phyloP scores from a whole-genome alignment of 1,139 yeast genomes.

The Scheffersomyces titani region DNA sequence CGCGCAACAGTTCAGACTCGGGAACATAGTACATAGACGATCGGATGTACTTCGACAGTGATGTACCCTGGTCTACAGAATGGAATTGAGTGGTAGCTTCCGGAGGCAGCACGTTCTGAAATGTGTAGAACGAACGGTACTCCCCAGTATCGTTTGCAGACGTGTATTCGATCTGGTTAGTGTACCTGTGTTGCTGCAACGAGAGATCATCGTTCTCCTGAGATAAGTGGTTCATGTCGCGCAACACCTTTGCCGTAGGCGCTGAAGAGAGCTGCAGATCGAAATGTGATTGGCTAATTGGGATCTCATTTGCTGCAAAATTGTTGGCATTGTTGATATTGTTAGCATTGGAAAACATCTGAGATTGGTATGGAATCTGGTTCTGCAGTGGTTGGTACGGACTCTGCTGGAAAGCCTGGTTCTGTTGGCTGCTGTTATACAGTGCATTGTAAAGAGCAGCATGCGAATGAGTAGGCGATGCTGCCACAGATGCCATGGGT shows the following conservation, averaged over 20 bases:
- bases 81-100: conserved; percentile 71
- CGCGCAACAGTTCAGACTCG: conserved; percentile 66
- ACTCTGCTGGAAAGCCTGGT: background rate
- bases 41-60: conserved; percentile 79
- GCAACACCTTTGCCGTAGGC: background rate
- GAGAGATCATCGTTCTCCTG: conserved; percentile 30
- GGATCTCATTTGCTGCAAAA: background rate
- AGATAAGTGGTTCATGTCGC: background rate
- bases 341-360: background rate
- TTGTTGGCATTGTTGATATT: background rate
- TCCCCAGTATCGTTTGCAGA: conserved; percentile 25
- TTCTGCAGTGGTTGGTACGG: background rate
- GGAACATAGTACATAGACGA: conserved; percentile 87
- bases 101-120: conserved; percentile 80
- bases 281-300: background rate
- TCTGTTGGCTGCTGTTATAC: conserved; percentile 7
- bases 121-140: conserved; percentile 59
- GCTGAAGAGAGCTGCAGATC: conserved; percentile 4
- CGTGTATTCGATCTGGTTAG: conserved; percentile 51
- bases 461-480: conserved; percentile 5
- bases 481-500: conserved; percentile 1
- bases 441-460: conserved; percentile 4
- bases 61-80: conserved; percentile 78
- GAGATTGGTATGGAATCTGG: background rate
- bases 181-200: conserved; percentile 56